Evolutionary conservation across 2,329 filamentous ascomycete genomes (phyloP).

Genomic region (Colletotrichum sp.): DNA sequence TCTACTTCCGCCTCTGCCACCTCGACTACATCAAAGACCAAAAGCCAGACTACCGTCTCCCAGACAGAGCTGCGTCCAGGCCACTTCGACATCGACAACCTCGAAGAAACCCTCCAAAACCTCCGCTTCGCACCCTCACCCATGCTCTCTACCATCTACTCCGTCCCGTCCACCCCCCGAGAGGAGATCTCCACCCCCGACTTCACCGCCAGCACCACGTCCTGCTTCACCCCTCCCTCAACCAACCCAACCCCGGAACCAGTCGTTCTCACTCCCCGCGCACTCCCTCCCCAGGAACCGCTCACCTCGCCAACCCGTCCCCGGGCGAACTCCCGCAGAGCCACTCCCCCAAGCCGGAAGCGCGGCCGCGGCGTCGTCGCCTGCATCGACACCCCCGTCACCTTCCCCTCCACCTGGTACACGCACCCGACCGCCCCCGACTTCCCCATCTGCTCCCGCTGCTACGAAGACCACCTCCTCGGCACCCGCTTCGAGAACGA

Average conservation of each 20-base stretch:
- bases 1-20: not conserved
- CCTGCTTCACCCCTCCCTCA: conserved; percentile 12
- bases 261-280: not conserved
- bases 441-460: conserved; percentile 39
- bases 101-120: conserved; percentile 12
- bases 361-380: conserved; percentile 19
- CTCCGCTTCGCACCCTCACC: conserved; percentile 17
- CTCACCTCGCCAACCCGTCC: not conserved
- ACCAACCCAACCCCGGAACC: conserved; percentile 18
- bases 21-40: not conserved
- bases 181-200: conserved; percentile 6
- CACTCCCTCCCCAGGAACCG: not conserved
- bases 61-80: not conserved
- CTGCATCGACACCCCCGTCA: conserved; percentile 32
- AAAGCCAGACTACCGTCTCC: not conserved
- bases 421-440: conserved; percentile 33
- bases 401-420: conserved; percentile 41
- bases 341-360: conserved; percentile 1
- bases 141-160: conserved; percentile 18
- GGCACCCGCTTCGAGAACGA: conserved; percentile 28
- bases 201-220: conserved; percentile 8
- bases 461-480: conserved; percentile 42
- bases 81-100: conserved; percentile 10
- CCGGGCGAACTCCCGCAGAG: conserved; percentile 11
- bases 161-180: conserved; percentile 5